Percentiles rank a stretch among this genome's conserved stretches.
Conservation (phyloP, 768 basidiomycete genomes). For the Naganishia friedmannii region DNA sequence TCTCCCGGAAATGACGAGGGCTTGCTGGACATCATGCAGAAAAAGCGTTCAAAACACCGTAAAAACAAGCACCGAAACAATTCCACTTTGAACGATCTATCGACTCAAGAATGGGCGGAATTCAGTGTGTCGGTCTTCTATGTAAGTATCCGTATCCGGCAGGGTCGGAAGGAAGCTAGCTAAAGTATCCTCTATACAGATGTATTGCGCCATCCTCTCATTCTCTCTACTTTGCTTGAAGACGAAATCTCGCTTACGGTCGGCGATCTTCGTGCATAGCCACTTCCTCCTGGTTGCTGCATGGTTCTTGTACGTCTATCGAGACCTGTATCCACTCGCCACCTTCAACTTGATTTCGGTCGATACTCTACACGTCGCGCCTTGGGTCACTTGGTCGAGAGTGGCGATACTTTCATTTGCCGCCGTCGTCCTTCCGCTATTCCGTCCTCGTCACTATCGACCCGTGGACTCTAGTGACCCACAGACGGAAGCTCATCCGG, state of each 20-base stretch:
- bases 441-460: slow-evolving; percentile 61
- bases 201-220: slow-evolving; percentile 57
- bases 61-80: slow-evolving; percentile 44
- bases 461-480: slow-evolving; percentile 58
- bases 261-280: slow-evolving; percentile 38
- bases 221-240: slow-evolving; percentile 54
- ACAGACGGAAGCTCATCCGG: slow-evolving; percentile 49
- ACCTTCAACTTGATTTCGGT: slow-evolving; percentile 59
- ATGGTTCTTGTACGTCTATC: slow-evolving; percentile 59
- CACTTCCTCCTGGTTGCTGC: slow-evolving; percentile 57
- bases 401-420: slow-evolving; percentile 56
- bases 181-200: slow-evolving; percentile 43
- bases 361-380: slow-evolving; percentile 56
- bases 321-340: slow-evolving; percentile 61
- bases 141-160: slow-evolving; percentile 40
- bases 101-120: slow-evolving; percentile 46
- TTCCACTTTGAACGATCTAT: slow-evolving; percentile 43
- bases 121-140: slow-evolving; percentile 51
- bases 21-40: slow-evolving; percentile 25
- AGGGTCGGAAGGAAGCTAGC: background rate
- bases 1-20: slow-evolving; percentile 23
- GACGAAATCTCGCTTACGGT: slow-evolving; percentile 51
- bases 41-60: slow-evolving; percentile 44
- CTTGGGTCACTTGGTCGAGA: slow-evolving; percentile 59
- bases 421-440: slow-evolving; percentile 59